phyloP scores from a whole-genome alignment of 169 alveolate species.

The Plasmodium billcollinsi region DNA sequence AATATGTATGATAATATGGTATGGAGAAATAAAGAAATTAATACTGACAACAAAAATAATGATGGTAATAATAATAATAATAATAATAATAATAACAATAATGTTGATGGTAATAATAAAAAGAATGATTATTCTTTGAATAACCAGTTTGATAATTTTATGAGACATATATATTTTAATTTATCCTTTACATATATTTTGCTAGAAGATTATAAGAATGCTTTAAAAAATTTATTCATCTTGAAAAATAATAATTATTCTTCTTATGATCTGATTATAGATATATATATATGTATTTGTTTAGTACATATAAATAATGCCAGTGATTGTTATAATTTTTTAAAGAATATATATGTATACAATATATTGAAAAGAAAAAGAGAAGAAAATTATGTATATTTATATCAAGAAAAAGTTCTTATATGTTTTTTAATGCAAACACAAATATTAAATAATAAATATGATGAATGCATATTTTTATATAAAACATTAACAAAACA shows the following conservation, averaged over 20 bases:
- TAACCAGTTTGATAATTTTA: constrained; percentile 32
- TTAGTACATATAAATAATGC: constrained; percentile 14
- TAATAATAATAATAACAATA: too few relatives aligned
- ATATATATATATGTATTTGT: constrained; percentile 37
- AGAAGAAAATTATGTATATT: not conserved
- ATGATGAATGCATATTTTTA: constrained; percentile 62
- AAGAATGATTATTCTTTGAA: not conserved
- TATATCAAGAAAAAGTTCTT: constrained; percentile 29
- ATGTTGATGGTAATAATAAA: not conserved
- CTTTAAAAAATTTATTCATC: constrained; percentile 26
- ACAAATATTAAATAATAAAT: constrained; percentile 63
- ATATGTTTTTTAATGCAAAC: constrained; percentile 67
- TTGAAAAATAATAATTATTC: constrained; percentile 7
- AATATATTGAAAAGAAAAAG: not conserved
- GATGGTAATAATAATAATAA: not conserved
- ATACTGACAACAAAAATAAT: not conserved
- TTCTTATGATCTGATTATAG: constrained; percentile 13
- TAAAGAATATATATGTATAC: constrained; percentile 30
- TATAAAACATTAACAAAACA: constrained; percentile 12
- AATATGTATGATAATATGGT: not conserved
- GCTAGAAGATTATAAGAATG: constrained; percentile 65
- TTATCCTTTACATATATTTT: constrained; percentile 62
- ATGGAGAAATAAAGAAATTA: not conserved
- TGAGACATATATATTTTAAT: constrained; percentile 62
- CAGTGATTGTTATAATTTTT: constrained; percentile 47